These are phyloP conservation scores for Cytidiella melzeri DNA, from an alignment of 768 basidiomycete genomes.

Conservation along the genomic window DNA sequence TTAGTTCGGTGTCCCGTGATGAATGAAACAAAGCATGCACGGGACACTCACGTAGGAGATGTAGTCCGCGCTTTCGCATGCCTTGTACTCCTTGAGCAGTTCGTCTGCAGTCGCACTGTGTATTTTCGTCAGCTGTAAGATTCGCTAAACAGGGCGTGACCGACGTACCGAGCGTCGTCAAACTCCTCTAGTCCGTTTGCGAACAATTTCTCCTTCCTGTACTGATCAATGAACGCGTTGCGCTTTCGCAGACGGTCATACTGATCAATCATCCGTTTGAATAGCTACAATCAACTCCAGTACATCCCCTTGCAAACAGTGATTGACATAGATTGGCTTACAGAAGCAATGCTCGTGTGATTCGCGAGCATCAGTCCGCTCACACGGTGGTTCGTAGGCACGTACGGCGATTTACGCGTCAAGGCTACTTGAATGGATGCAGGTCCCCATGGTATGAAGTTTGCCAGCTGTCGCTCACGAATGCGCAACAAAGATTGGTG, in stretches of 20 bases:
- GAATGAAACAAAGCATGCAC: neutral
- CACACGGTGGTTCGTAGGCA: slow-evolving; percentile 85
- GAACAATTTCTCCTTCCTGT: slow-evolving; percentile 96
- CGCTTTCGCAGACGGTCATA: slow-evolving; percentile 82
- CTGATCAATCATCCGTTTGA: slow-evolving; percentile 94
- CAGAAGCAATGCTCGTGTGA: slow-evolving; percentile 97
- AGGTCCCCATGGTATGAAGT: slow-evolving; percentile 99
- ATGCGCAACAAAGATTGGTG: slow-evolving; percentile 97
- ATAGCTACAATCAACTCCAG: slow-evolving; percentile 49
- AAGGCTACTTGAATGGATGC: slow-evolving; percentile 97
- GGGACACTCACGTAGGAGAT: slow-evolving; percentile 67
- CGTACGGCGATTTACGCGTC: slow-evolving; percentile 85
- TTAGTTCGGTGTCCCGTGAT: neutral
- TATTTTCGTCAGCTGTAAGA: neutral
- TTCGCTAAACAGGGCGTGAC: neutral
- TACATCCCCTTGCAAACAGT: neutral
- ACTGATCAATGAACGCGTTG: slow-evolving; percentile 95
- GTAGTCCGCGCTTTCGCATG: slow-evolving; percentile 93
- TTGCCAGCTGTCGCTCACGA: slow-evolving; percentile 92
- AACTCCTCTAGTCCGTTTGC: slow-evolving; percentile 92
- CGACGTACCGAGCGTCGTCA: slow-evolving; percentile 83
- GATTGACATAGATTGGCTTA: slow-evolving; percentile 33
- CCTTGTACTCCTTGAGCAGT: slow-evolving; percentile 89
- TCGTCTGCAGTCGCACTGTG: slow-evolving; percentile 79
- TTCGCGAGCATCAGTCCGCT: slow-evolving; percentile 99